These are phyloP conservation scores for Trichoderma pleuroti DNA, from an alignment of 2,329 filamentous ascomycete species.

Conservation along the genomic window DNA sequence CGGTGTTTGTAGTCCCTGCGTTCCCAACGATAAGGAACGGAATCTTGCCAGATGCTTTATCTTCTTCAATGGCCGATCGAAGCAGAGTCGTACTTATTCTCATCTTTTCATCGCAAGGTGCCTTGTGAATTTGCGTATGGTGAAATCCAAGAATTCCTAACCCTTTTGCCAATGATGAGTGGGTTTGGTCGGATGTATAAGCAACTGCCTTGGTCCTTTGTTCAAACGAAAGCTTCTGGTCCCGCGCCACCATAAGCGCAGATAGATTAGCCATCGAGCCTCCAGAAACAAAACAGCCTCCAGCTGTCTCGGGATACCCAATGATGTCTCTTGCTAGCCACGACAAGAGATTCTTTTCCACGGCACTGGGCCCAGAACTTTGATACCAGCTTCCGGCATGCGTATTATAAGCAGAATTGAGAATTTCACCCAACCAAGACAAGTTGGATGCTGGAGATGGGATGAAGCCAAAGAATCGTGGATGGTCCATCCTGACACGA, in stretches of 20 bases:
- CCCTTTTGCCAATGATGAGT: constrained; percentile 21
- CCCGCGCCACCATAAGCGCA: constrained; percentile 24
- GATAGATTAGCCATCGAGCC: constrained; percentile 29
- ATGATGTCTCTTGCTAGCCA: constrained; percentile 21
- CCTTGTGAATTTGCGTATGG: constrained; percentile 12
- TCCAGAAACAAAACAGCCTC: constrained; percentile 26
- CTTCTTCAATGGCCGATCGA: constrained; percentile 7
- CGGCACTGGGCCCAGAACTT: constrained; percentile 23
- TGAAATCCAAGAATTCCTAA: constrained; percentile 21
- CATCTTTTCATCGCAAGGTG: constrained; percentile 17
- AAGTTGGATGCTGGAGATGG: constrained; percentile 25
- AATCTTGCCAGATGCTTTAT: constrained; percentile 11
- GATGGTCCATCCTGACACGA: constrained; percentile 21
- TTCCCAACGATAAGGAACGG: constrained; percentile 22
- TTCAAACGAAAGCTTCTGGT: constrained; percentile 17
- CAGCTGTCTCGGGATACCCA: constrained; percentile 22
- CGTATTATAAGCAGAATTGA: constrained; percentile 25
- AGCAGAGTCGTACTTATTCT: not conserved
- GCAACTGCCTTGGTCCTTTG: constrained; percentile 16
- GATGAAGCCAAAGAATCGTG: constrained; percentile 25
- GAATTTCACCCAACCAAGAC: constrained; percentile 27
- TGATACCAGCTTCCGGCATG: constrained; percentile 24
- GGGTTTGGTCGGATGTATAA: constrained; percentile 23
- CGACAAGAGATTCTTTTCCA: constrained; percentile 26
- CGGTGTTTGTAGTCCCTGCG: constrained; percentile 22